phyloP scores from a whole-genome alignment of 2,329 filamentous ascomycete species.

The Annulohypoxylon truncatum region DNA sequence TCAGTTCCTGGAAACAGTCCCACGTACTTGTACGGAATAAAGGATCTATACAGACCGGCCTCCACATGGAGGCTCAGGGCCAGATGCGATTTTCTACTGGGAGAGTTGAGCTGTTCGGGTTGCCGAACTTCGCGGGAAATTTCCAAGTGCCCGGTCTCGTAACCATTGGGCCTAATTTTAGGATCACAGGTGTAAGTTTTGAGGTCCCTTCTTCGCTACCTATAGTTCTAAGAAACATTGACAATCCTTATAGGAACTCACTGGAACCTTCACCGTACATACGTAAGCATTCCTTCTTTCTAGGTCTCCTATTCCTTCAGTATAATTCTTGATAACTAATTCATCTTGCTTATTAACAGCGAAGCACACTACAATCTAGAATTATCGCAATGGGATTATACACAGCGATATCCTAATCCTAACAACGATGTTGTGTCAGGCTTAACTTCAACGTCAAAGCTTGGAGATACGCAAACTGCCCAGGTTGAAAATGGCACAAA shows the following conservation, averaged over 20 bases:
- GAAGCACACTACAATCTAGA: not conserved
- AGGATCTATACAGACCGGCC: conserved; percentile 20
- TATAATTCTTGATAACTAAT: not conserved
- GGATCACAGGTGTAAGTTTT: not conserved
- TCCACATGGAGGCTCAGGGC: conserved; percentile 28
- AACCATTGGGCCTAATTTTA: conserved; percentile 28
- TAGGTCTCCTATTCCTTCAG: not conserved
- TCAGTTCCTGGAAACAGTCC: conserved; percentile 23
- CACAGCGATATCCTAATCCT: not conserved
- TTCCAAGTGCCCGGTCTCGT: conserved; percentile 26
- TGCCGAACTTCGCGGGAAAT: conserved; percentile 2
- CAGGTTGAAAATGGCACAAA: not conserved
- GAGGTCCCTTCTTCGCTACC: not conserved
- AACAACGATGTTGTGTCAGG: not conserved
- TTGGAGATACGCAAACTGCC: not conserved
- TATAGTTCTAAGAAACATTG: not conserved
- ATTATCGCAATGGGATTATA: not conserved
- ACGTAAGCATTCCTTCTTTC: not conserved
- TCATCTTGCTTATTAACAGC: not conserved
- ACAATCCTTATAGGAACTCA: not conserved
- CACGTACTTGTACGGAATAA: conserved; percentile 28
- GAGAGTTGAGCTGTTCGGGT: conserved; percentile 17
- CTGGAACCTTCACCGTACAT: not conserved
- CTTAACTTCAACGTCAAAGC: not conserved
- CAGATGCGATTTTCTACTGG: conserved; percentile 24